These are phyloP conservation scores for Ogataea pini DNA, from an alignment of 805 yeast genomes.

Conservation along the genomic window DNA sequence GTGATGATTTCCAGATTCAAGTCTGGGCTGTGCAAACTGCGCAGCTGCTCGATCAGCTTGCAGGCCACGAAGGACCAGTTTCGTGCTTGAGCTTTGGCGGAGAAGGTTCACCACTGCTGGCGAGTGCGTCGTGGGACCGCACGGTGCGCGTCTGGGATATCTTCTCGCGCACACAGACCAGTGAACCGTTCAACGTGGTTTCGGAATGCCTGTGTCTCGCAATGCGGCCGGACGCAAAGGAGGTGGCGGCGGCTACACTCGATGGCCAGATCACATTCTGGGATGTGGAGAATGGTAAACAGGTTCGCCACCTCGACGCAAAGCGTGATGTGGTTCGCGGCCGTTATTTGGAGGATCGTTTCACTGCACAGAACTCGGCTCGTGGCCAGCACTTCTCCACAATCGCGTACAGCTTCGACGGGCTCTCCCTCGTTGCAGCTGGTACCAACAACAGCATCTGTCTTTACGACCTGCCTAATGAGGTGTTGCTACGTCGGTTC, in stretches of 20 bases:
- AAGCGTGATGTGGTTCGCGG: constrained; percentile 86
- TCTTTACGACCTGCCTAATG: constrained; percentile 85
- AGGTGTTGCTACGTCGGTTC: constrained; percentile 79
- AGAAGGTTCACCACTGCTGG: constrained; percentile 68
- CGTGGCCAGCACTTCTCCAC: constrained; percentile 84
- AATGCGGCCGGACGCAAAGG: constrained; percentile 91
- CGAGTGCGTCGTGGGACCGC: constrained; percentile 95
- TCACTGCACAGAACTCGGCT: constrained; percentile 75
- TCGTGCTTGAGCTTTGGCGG: constrained; percentile 83
- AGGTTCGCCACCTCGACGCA: constrained; percentile 81
- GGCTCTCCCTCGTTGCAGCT: constrained; percentile 83
- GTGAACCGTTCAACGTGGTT: constrained; percentile 85
- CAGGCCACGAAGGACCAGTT: constrained; percentile 96
- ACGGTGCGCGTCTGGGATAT: constrained; percentile 92
- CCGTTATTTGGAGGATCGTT: constrained; percentile 78
- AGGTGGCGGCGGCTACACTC: constrained; percentile 82
- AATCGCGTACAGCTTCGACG: constrained; percentile 85
- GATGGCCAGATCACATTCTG: constrained; percentile 86
- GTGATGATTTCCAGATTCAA: constrained; percentile 85
- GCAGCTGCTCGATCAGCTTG: constrained; percentile 79
- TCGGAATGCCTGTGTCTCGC: constrained; percentile 83
- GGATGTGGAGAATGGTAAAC: constrained; percentile 80
- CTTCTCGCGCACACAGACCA: constrained; percentile 81
- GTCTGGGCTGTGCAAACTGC: constrained; percentile 98
- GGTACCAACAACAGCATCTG: constrained; percentile 92